Evolutionary conservation across 2,329 filamentous ascomycete species (phyloP), one percentile per base, ranked within the genome.

Genomic region (Leptographium lundbergii): DNA sequence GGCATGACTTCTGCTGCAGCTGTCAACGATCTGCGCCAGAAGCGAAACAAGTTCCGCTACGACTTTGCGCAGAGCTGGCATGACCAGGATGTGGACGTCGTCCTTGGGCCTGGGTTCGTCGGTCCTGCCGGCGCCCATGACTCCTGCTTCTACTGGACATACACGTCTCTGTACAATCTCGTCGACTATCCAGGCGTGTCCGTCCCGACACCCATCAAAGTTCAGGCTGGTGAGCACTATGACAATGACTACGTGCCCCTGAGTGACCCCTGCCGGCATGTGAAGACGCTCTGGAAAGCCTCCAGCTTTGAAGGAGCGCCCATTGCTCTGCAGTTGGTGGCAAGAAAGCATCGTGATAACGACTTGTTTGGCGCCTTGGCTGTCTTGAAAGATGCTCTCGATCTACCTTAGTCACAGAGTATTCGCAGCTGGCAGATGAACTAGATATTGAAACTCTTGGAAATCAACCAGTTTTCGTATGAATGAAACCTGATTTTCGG

Each of bases 121-220:
- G 71, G 72, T 2, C 70, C 72, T 3, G 72, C 72, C 0, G 65
- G 65, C n/a, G 63, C 62, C 5, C 72, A 74, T 54, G 70, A 73
- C 25, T 71, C 71, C 13, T 67, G 67, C 0, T 63, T 69, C 6
- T 86, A 67, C 74, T 89, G 85, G 84, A 77, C 77, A 1, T 88
- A 88, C 64, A 86, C 82, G 0, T 73, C 78, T 0, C 78, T 84
- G 61, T 89, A 84, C 84, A 88, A 88, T 66, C 65, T 88, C 50
- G 75, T 88, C 1, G 84, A 88, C 67, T 87, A 86, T 67, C 82
- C 85, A 0, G 79, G 75, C 14, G 68, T 80, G 6, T 75, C 82
- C 0, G 85, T 88, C 65, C 85, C 85, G 0, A 73, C 71, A 1
- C 69, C 70, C 0, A 61, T 73, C 34, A 67, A 60, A 58, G 67